A percentile compares a stretch with the other conserved stretches of the same genome.
These are phyloP conservation scores for Mrakia frigida DNA, from an alignment of 768 basidiomycete species.

Conservation along the genomic window DNA sequence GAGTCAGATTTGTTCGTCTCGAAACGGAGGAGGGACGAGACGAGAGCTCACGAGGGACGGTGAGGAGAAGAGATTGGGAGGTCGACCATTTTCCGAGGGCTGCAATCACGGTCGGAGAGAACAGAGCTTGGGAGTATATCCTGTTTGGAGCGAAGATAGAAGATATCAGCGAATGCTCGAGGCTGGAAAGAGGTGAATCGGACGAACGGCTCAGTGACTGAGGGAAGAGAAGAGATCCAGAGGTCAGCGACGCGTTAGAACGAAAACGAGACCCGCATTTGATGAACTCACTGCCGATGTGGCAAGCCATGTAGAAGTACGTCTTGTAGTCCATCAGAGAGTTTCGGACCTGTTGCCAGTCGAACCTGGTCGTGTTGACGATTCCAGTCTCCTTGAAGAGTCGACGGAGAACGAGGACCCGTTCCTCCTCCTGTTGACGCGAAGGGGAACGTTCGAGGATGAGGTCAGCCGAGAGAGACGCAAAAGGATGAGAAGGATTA, in stretches of 20 bases:
- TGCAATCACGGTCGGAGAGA: conserved; percentile 63
- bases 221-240: too few relatives aligned
- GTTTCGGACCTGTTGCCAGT: conserved; percentile 50
- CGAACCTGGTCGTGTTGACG: conserved; percentile 53
- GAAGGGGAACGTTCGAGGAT: background rate
- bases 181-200: conserved; percentile 38
- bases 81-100: conserved; percentile 51
- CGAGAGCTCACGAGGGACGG: conserved; percentile 25
- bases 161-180: background rate
- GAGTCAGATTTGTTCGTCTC: background rate
- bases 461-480: background rate
- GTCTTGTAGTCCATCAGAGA: conserved; percentile 41
- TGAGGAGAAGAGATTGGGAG: conserved; percentile 42
- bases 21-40: too few relatives aligned
- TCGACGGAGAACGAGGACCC: conserved; percentile 51
- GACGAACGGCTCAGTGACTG: conserved; percentile 52
- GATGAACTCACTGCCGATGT: conserved; percentile 50
- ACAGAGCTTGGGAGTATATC: background rate
- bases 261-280: too few relatives aligned
- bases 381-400: conserved; percentile 56
- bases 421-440: conserved; percentile 45
- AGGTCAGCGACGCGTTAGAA: too few relatives aligned
- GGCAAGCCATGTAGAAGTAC: conserved; percentile 40
- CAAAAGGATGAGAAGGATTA: background rate
- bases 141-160: too few relatives aligned